phyloP scores from a whole-genome alignment of 306 rosid species.

The Trichosanthes cucumerina region DNA sequence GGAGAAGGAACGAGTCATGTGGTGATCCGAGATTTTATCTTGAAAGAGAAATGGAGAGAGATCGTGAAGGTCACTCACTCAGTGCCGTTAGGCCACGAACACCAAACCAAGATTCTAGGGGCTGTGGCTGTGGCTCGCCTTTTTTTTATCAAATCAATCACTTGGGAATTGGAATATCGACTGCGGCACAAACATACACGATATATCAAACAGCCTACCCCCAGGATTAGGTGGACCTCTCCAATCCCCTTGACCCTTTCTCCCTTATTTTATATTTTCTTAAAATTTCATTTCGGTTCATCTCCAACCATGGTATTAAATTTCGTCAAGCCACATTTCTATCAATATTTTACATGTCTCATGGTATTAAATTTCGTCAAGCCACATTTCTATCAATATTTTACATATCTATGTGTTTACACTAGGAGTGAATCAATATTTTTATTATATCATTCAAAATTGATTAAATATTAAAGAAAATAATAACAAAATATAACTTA shows the following conservation, averaged over 20 bases:
- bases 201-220: conserved; percentile 19
- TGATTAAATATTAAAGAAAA: no score
- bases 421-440: no score
- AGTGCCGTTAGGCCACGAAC: conserved; percentile 25
- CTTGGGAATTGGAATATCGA: conserved; percentile 4
- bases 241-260: not conserved
- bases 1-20: conserved; percentile 51
- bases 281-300: no score
- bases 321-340: no score
- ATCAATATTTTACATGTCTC: no score
- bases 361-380: no score
- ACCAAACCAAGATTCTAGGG: conserved; percentile 48
- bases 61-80: conserved; percentile 38
- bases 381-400: no score
- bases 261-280: not conserved
- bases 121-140: not conserved
- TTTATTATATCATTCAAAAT: no score
- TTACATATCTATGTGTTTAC: no score
- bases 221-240: not conserved
- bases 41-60: conserved; percentile 13
- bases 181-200: conserved; percentile 11
- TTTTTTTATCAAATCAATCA: not conserved
- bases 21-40: conserved; percentile 51
- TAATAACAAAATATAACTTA: no score
- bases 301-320: no score